Evolutionary conservation across 306 rosid genomes (phyloP).

Genomic region (Fragaria ananassa): DNA sequence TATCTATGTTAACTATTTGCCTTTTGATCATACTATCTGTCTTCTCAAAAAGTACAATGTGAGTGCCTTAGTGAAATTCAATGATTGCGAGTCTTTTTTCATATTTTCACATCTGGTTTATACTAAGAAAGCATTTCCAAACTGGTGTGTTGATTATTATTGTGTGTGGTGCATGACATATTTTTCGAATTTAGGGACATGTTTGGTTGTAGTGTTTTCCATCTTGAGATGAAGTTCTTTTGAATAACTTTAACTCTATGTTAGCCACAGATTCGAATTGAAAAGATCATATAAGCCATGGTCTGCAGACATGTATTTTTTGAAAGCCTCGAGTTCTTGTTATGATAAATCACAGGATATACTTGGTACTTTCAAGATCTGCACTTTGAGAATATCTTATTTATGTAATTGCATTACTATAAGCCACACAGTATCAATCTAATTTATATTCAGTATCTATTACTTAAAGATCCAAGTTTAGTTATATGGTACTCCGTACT

Average conservation of each 20-base stretch:
- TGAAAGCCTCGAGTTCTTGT: neutral
- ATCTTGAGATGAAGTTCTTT: neutral
- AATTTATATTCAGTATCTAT: neutral
- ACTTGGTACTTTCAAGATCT: neutral
- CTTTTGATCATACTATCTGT: neutral
- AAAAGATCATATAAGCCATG: neutral
- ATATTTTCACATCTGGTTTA: neutral
- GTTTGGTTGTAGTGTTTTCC: neutral
- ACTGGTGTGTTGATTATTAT: neutral
- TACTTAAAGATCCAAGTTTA: neutral
- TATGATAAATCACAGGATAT: neutral
- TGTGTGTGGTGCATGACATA: neutral
- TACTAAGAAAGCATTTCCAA: neutral
- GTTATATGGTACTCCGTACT: neutral
- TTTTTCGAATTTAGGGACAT: neutral
- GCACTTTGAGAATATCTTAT: neutral
- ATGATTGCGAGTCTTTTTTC: neutral
- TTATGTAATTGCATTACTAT: neutral
- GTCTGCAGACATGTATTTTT: neutral
- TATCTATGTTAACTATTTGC: constrained; percentile 17
- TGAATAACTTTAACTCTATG: neutral
- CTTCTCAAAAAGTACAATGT: neutral
- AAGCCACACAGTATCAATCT: neutral
- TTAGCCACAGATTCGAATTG: neutral
- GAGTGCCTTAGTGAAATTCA: neutral